Base-by-base conservation (phyloP, 2,329 filamentous ascomycete genomes). In the Fusarium sp. region DNA sequence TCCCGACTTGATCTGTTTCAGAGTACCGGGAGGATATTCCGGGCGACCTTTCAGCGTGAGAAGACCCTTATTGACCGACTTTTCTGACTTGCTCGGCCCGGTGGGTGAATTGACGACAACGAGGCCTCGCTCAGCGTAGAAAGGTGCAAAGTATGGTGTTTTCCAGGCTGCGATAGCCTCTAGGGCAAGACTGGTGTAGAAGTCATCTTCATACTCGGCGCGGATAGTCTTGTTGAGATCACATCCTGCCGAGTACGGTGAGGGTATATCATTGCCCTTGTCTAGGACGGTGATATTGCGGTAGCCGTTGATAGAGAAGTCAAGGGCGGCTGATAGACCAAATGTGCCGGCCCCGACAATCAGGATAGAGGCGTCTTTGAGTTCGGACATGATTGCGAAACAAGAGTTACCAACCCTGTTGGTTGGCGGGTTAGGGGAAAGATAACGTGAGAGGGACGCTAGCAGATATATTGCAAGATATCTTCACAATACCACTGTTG, bases 141-240 rank as follows among this genome's bases (percentile, higher is more conserved):
- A 84, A 0, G 88, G 87, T 0, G 84, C 82, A 65, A 87, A 90
- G 5, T 89, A 79, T 10, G 87, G 86, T 2, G 85, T 84, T 57
- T 72, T 65, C 88, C 88, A 90, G 11, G 82, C 84, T 27, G 82
- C 74, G 14, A 89, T 87, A 3, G 89, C 88, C 81, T 89, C 42
- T 62, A 89, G 80, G 2, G 88, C 85, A 45, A 90, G 76, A 14
- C 88, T 82, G 2, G 87, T 86, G 68, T 91, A 90, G 72, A 87
- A 90, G 0, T 83, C 82, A 69, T 90, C 87, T 70, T 88, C 87
- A 71, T 90, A 90, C 74, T 90, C 88, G 13, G 85, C 87, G 1
- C 89, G 85, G 56, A 91, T 83, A 66, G 91, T 90, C 80, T 91
- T 91, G 78, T 90, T 91, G 58, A 91, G 76, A 74, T 91, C 88